Evolutionary conservation across 2,329 filamentous ascomycete genomes (phyloP), one percentile per base, ranked within the genome.

Genomic region (Scortechinia acanthostroma): DNA sequence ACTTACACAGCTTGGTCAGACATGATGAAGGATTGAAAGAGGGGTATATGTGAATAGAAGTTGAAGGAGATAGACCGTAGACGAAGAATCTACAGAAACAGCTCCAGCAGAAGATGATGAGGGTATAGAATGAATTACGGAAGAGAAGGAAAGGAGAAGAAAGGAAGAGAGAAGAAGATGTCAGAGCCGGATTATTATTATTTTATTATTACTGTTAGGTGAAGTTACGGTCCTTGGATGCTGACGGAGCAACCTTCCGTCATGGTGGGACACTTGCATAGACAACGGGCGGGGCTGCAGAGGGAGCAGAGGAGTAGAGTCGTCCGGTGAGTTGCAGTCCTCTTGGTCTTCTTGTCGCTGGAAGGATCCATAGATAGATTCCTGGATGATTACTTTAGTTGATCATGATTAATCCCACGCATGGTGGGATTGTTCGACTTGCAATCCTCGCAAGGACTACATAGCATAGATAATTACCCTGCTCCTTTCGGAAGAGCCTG

Each of bases 1-100:
- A 40, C 35, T 40, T 19, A 40, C 35, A 40, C 35, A 10, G 35
- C 35, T 17, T 40, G 10, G 35, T 40, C 35, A 10, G 35, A 13
- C 35, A 40, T 40, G 6, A 10, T 40, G 35, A n/a, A n/a, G n/a
- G n/a, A n/a, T n/a, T n/a, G n/a, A n/a, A n/a, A n/a, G n/a, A n/a
- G n/a, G n/a, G n/a, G n/a, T n/a, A n/a, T n/a, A 30, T 30, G 25
- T 30, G 25, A 30, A 30, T 30, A 10, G 25, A 30, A 30, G 25
- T 10, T 30, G 10, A n/a, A 30, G n/a, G 25, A 30, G 25, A 30
- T 30, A 30, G 10, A 30, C 10, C 25, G 25, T n/a, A n/a, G n/a
- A 30, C 10, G 25, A 30, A n/a, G 25, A n/a, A 30, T 10, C n/a
- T 30, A n/a, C 10, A 30, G 25, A 30, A 30, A n/a, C n/a, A n/a